Conservation (phyloP, 78 protist species). For the Pirum gemmata region DNA sequence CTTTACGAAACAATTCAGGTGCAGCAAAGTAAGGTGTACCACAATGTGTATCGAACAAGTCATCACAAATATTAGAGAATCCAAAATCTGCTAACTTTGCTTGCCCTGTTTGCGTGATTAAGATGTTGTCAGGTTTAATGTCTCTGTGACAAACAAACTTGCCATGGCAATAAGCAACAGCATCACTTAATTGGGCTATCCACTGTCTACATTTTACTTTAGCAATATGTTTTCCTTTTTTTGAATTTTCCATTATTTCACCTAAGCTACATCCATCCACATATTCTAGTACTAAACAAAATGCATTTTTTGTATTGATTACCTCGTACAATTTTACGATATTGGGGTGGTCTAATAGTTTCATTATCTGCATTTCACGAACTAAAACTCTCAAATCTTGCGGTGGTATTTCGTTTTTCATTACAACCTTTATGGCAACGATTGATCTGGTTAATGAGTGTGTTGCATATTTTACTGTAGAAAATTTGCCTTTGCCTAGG, state of each 20-base stretch:
- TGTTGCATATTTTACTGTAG: conserved; percentile 11
- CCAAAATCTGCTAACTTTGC: conserved; percentile 81
- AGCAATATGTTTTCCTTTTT: neutral
- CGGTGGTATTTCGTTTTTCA: neutral
- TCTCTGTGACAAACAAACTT: conserved; percentile 35
- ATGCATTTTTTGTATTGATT: conserved; percentile 26
- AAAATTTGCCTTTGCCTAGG: conserved; percentile 33
- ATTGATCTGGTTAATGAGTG: conserved; percentile 8
- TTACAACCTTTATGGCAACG: conserved; percentile 38
- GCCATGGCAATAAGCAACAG: conserved; percentile 43
- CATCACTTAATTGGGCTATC: neutral
- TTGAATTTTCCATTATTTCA: neutral
- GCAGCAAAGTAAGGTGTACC: conserved; percentile 64
- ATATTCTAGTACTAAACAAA: conserved; percentile 39
- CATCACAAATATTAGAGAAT: conserved; percentile 46
- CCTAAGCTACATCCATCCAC: conserved; percentile 25
- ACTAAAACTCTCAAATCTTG: conserved; percentile 36
- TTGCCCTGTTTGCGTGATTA: conserved; percentile 67
- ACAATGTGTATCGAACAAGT: conserved; percentile 69
- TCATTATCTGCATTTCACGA: conserved; percentile 48
- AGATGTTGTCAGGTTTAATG: conserved; percentile 68
- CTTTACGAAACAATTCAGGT: conserved; percentile 59
- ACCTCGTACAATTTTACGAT: conserved; percentile 55
- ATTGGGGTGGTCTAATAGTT: conserved; percentile 36
- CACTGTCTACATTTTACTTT: neutral